A percentile compares a stretch with the other conserved stretches of the same genome.
Conservation (phyloP, 1,139 yeast species). For the Pichia sp. region DNA sequence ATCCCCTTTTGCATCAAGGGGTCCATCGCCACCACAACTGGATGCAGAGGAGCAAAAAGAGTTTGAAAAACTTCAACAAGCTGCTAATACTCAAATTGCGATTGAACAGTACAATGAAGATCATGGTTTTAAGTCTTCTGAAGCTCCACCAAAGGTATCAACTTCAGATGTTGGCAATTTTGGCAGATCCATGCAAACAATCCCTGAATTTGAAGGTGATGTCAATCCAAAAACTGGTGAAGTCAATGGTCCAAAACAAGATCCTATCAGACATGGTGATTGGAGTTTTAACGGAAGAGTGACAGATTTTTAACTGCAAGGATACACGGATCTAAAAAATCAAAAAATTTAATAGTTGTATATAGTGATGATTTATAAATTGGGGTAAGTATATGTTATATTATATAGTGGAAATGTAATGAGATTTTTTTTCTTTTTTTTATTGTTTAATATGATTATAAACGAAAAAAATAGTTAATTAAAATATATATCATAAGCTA, state of each 20-base stretch:
- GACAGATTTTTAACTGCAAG: conserved; percentile 65
- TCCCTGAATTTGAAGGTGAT: conserved; percentile 95
- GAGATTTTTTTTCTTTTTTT: neutral
- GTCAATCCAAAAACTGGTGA: conserved; percentile 92
- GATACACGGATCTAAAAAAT: conserved; percentile 1
- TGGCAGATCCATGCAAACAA: conserved; percentile 64
- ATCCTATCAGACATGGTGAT: conserved; percentile 88
- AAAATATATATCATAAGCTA: neutral
- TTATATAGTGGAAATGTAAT: too few species aligned
- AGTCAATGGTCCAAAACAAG: conserved; percentile 97
- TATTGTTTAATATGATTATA: neutral
- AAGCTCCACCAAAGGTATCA: conserved; percentile 37
- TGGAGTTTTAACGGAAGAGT: conserved; percentile 95
- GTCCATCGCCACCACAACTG: conserved; percentile 78
- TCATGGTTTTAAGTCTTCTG: conserved; percentile 31
- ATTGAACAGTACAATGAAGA: conserved; percentile 66
- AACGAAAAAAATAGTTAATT: too few species aligned
- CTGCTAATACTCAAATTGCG: conserved; percentile 76
- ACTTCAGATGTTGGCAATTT: conserved; percentile 51
- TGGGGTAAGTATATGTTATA: neutral
- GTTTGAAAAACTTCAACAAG: conserved; percentile 75
- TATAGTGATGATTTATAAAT: neutral
- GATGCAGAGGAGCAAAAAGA: conserved; percentile 88
- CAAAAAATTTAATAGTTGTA: too few species aligned
- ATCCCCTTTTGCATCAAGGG: conserved; percentile 18